These are phyloP conservation scores for Dothidotthia symphoricarpi DNA, from an alignment of 2,329 filamentous ascomycete genomes.

Conservation along the genomic window DNA sequence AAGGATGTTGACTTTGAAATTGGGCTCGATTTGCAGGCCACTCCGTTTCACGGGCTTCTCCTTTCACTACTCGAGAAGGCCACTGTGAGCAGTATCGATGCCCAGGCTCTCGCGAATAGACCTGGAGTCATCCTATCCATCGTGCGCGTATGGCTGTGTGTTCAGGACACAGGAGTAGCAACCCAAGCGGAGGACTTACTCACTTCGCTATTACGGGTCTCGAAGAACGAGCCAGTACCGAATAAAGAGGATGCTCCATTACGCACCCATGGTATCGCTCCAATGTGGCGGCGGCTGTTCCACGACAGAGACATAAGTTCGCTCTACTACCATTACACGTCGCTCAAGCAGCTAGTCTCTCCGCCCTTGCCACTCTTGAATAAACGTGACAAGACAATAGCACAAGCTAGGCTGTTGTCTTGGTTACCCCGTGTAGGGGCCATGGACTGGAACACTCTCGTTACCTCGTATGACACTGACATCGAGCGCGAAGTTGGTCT, in stretches of 20 bases:
- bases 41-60: conserved; percentile 56
- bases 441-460: conserved; percentile 56
- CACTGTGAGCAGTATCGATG: conserved; percentile 51
- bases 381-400: conserved; percentile 56
- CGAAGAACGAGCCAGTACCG: conserved; percentile 44
- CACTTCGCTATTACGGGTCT: conserved; percentile 52
- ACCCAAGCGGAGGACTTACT: conserved; percentile 55
- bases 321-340: conserved; percentile 57
- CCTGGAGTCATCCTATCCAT: conserved; percentile 55
- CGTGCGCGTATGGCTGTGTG: conserved; percentile 59
- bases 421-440: conserved; percentile 55
- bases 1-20: conserved; percentile 55
- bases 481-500: conserved; percentile 49
- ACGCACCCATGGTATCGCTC: conserved; percentile 32
- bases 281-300: conserved; percentile 63
- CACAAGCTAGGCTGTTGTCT: conserved; percentile 60
- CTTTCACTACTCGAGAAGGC: conserved; percentile 59
- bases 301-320: conserved; percentile 59
- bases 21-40: conserved; percentile 52
- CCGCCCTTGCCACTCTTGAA: conserved; percentile 40
- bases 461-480: conserved; percentile 52
- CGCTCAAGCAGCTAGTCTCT: conserved; percentile 41
- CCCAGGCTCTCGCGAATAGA: conserved; percentile 58
- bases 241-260: conserved; percentile 29
- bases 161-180: conserved; percentile 55